Evolutionary conservation across 2,329 filamentous ascomycete genomes (phyloP).

Genomic region (Neofusicoccum umdonicola): DNA sequence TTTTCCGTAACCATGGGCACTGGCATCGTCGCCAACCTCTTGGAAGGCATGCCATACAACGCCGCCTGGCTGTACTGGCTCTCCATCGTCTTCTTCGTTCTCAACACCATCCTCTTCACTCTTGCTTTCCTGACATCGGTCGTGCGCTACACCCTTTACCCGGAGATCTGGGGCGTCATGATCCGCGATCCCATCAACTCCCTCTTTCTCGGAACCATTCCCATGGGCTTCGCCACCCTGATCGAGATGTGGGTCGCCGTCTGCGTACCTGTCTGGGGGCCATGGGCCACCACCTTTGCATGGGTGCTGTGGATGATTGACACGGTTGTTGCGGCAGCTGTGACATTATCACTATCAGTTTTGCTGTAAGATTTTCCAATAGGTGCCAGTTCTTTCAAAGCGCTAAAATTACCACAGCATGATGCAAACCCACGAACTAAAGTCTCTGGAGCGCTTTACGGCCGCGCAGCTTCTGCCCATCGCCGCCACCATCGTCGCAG

Average conservation of each 20-base stretch:
- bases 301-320: slow-evolving; percentile 49
- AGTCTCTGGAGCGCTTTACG: slow-evolving; percentile 47
- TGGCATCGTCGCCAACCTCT: slow-evolving; percentile 61
- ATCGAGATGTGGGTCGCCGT: slow-evolving; percentile 61
- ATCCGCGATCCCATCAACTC: slow-evolving; percentile 61
- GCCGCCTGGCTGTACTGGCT: slow-evolving; percentile 55
- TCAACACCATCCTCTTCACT: slow-evolving; percentile 57
- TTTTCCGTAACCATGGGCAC: slow-evolving; percentile 54
- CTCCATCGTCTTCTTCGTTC: slow-evolving; percentile 56
- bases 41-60: slow-evolving; percentile 61
- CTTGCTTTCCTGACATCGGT: slow-evolving; percentile 52
- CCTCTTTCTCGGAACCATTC: slow-evolving; percentile 62
- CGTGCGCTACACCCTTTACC: slow-evolving; percentile 61
- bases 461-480: slow-evolving; percentile 63
- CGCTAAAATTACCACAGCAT: neutral
- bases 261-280: slow-evolving; percentile 57
- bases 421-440: slow-evolving; percentile 12
- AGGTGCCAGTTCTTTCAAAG: no score
- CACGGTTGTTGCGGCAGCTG: slow-evolving; percentile 36
- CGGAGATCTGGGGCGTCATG: slow-evolving; percentile 62
- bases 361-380: slow-evolving; percentile 23
- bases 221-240: slow-evolving; percentile 64
- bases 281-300: slow-evolving; percentile 44
- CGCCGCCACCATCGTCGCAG: slow-evolving; percentile 61
- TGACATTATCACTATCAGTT: slow-evolving; percentile 53